phyloP scores from a whole-genome alignment of 768 basidiomycete genomes.

The Collybiopsis luxurians region DNA sequence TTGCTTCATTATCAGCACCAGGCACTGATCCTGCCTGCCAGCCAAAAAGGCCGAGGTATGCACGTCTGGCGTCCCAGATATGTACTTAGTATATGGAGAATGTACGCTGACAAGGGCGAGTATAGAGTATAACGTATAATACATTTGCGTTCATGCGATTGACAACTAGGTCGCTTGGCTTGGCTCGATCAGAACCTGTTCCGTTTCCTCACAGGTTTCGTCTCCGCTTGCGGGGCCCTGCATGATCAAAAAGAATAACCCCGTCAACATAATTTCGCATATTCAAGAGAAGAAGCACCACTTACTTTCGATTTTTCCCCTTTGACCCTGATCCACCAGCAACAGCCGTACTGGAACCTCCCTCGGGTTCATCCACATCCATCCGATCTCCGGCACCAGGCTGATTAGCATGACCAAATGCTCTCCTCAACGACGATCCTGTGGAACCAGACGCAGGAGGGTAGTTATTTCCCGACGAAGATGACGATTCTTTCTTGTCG shows the following conservation, averaged over 20 bases:
- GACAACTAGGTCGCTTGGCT: too few species aligned
- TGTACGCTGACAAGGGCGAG: too few species aligned
- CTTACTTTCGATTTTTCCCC: slow-evolving; percentile 64
- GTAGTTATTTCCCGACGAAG: neutral
- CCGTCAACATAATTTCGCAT: neutral
- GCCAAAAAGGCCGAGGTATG: too few species aligned
- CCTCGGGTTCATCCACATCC: slow-evolving; percentile 61
- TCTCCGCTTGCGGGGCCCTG: slow-evolving; percentile 40
- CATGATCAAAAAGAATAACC: neutral
- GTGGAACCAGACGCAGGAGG: neutral
- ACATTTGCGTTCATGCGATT: too few species aligned
- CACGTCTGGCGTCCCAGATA: too few species aligned
- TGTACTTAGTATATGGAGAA: too few species aligned
- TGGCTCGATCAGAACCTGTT: slow-evolving; percentile 56
- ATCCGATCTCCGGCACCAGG: slow-evolving; percentile 30
- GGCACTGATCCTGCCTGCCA: too few species aligned
- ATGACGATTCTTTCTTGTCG: slow-evolving; percentile 59
- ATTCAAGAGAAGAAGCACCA: slow-evolving; percentile 11
- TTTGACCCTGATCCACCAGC: slow-evolving; percentile 32
- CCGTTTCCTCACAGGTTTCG: slow-evolving; percentile 55
- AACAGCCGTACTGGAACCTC: too few species aligned
- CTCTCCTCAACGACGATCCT: slow-evolving; percentile 4
- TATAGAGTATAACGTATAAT: too few species aligned
- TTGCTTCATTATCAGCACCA: too few species aligned
- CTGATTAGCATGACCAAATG: slow-evolving; percentile 3